These are phyloP conservation scores for Dendryphion nanum DNA, from an alignment of 2,329 filamentous ascomycete species.

Conservation along the genomic window DNA sequence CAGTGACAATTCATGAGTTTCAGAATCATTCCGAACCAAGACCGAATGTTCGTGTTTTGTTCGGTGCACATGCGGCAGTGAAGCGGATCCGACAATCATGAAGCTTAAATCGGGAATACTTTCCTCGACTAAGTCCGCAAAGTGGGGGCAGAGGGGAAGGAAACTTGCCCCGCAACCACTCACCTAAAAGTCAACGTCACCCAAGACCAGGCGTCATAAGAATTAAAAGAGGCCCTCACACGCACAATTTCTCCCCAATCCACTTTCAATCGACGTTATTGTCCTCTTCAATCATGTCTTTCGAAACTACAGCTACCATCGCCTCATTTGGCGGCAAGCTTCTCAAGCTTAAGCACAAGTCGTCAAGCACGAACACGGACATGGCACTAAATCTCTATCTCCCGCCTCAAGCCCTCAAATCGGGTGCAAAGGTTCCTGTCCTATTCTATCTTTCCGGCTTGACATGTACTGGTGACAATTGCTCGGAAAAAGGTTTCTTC, in stretches of 20 bases:
- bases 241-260: conserved; percentile 5
- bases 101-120: conserved; percentile 19
- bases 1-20: conserved; percentile 16
- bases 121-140: conserved; percentile 19
- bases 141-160: conserved; percentile 29
- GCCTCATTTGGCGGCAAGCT: conserved; percentile 91
- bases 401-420: conserved; percentile 65
- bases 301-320: conserved; percentile 88
- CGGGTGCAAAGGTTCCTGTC: conserved; percentile 67
- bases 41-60: conserved; percentile 27
- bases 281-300: conserved; percentile 54
- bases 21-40: conserved; percentile 33
- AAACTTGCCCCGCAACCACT: conserved; percentile 26
- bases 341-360: conserved; percentile 87
- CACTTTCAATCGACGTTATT: conserved; percentile 1
- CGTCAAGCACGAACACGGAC: conserved; percentile 73
- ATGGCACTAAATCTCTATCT: conserved; percentile 95
- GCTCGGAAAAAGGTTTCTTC: conserved; percentile 81
- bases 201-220: conserved; percentile 10
- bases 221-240: background rate
- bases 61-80: conserved; percentile 14
- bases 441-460: conserved; percentile 92
- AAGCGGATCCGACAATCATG: conserved; percentile 28
- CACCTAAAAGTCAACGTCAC: conserved; percentile 30
- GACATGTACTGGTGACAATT: conserved; percentile 87